These are phyloP conservation scores for Syzygium syzygioides DNA, from an alignment of 441 rosid species.

Conservation along the genomic window DNA sequence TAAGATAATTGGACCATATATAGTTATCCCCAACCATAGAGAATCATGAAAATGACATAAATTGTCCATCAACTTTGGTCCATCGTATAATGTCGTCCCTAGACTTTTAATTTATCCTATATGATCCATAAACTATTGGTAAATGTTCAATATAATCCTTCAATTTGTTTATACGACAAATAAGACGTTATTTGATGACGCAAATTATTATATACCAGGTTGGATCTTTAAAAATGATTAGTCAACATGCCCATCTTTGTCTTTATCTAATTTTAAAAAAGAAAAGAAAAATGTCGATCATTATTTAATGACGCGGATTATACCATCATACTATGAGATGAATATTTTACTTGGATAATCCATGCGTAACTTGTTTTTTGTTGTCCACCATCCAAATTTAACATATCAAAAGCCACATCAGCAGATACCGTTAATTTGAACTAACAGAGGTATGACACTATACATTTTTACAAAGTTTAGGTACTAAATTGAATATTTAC, in stretches of 20 bases:
- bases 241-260: not conserved
- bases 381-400: not conserved
- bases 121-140: accelerated
- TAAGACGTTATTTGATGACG: not conserved
- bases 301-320: not conserved
- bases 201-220: not conserved
- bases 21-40: accelerated
- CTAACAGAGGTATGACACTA: accelerated
- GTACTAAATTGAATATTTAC: accelerated
- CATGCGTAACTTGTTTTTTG: not conserved
- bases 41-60: not conserved
- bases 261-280: not conserved
- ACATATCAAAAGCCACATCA: not conserved
- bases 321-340: not conserved
- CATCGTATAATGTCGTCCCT: not conserved
- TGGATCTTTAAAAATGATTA: not conserved
- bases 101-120: accelerated
- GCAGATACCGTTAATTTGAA: not conserved
- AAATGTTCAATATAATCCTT: not conserved
- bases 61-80: not conserved
- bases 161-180: not conserved
- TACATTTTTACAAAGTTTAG: not conserved
- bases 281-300: not conserved
- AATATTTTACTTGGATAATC: not conserved
- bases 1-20: not conserved